phyloP scores from a whole-genome alignment of 108 stramenopile genomes.

The Cylindrotheca fusiformis region DNA sequence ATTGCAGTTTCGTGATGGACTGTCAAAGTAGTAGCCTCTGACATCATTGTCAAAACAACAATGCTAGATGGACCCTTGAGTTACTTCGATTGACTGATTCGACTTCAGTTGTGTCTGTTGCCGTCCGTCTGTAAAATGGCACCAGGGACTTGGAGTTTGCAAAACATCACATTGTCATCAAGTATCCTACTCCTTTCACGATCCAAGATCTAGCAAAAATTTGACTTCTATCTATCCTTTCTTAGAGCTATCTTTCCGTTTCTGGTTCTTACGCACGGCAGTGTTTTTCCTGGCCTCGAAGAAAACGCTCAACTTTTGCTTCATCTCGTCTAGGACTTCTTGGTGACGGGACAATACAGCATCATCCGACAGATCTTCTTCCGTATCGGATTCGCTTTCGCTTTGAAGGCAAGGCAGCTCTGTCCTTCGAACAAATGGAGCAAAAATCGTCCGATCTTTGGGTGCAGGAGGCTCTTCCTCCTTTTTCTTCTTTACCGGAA shows the following conservation, averaged over 20 bases:
- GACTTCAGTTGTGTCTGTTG: too few species aligned
- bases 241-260: not conserved
- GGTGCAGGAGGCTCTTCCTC: constrained; percentile 26
- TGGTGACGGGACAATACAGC: constrained; percentile 66
- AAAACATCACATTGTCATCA: not conserved
- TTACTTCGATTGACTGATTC: too few species aligned
- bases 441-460: constrained; percentile 59
- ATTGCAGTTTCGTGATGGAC: too few species aligned
- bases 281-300: constrained; percentile 35
- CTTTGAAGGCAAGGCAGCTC: constrained; percentile 15
- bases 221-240: too few species aligned
- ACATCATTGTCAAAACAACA: too few species aligned
- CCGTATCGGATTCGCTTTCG: constrained; percentile 45
- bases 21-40: too few species aligned
- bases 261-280: constrained; percentile 29
- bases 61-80: too few species aligned
- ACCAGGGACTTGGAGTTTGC: too few species aligned
- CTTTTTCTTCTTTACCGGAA: constrained; percentile 41
- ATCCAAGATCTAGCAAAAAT: too few species aligned
- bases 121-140: too few species aligned
- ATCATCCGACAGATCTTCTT: constrained; percentile 78
- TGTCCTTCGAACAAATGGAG: constrained; percentile 62
- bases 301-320: constrained; percentile 53
- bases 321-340: constrained; percentile 73
- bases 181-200: not conserved